Percentiles rank a stretch among this genome's conserved stretches.
Evolutionary conservation across 2,329 filamentous ascomycete genomes (phyloP).

Genomic region (Rosellinia necatrix): DNA sequence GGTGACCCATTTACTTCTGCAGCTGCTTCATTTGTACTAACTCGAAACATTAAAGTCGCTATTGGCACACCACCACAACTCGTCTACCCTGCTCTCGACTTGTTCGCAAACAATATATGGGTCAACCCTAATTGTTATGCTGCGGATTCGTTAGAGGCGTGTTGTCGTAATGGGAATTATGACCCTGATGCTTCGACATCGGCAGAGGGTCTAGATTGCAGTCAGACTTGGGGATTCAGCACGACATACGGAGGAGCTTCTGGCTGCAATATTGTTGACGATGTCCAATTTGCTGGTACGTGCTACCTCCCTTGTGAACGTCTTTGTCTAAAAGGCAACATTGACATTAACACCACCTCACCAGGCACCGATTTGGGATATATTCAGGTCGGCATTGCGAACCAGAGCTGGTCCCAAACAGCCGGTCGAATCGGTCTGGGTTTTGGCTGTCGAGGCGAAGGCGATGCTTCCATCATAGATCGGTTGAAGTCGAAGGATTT

Average conservation of each 20-base stretch:
- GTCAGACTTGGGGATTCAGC: constrained; percentile 11
- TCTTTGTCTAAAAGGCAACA: background rate
- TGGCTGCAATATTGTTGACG: constrained; percentile 24
- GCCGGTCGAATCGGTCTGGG: constrained; percentile 28
- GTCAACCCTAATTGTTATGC: constrained; percentile 27
- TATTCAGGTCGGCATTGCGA: constrained; percentile 24
- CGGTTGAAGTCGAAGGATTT: constrained; percentile 17
- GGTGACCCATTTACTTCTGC: background rate
- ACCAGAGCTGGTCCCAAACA: constrained; percentile 18
- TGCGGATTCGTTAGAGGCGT: constrained; percentile 8
- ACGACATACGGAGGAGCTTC: constrained; percentile 16
- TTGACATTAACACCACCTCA: background rate
- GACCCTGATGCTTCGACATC: constrained; percentile 20
- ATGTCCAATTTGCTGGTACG: constrained; percentile 25
- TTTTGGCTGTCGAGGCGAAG: constrained; percentile 21
- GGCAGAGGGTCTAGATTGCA: constrained; percentile 6
- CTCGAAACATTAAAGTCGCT: constrained; percentile 10
- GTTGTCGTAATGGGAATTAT: constrained; percentile 25
- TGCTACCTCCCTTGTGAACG: background rate
- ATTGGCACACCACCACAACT: constrained; percentile 26
- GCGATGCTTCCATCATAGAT: constrained; percentile 19
- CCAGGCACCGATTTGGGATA: constrained; percentile 15
- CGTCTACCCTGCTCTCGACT: constrained; percentile 26
- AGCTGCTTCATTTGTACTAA: background rate
- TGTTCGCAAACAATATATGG: constrained; percentile 27